Conservation (phyloP, 192 early-diverging fungal genomes). For the Coemansia interrupta region DNA sequence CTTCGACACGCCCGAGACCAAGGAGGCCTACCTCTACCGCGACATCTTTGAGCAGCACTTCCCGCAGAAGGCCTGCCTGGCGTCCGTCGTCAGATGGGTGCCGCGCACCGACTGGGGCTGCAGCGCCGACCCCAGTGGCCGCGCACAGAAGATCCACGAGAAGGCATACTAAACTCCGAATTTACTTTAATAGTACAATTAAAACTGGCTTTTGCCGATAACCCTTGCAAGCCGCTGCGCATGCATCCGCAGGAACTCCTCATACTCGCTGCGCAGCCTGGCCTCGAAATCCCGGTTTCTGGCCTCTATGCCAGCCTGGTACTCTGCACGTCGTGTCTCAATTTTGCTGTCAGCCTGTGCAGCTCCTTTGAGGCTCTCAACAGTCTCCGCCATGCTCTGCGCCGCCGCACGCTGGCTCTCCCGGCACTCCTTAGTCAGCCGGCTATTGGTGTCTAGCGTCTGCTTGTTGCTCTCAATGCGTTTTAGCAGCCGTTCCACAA, state of each 20-base stretch:
- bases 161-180: constrained; percentile 31
- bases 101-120: constrained; percentile 98
- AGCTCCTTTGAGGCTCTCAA: background rate
- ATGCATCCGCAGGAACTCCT: constrained; percentile 27
- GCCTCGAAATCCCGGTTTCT: constrained; percentile 19
- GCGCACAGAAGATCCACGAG: constrained; percentile 90
- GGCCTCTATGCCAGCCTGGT: constrained; percentile 7
- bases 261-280: constrained; percentile 17
- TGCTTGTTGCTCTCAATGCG: constrained; percentile 1
- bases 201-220: constrained; percentile 9
- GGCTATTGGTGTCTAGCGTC: background rate
- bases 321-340: background rate
- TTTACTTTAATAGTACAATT: background rate
- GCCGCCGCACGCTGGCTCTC: no score
- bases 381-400: background rate
- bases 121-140: constrained; percentile 93
- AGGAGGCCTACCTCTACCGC: constrained; percentile 96
- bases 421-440: no score
- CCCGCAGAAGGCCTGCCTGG: constrained; percentile 86
- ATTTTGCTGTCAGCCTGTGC: background rate
- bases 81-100: constrained; percentile 92
- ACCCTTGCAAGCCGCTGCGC: constrained; percentile 22
- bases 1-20: constrained; percentile 87
- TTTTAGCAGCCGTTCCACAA: background rate
- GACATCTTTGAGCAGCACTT: constrained; percentile 90